A percentile compares a stretch with the other conserved stretches of the same genome.
phyloP scores from a whole-genome alignment of 1,139 yeast species.

The Blastobotrys buckinghamii region DNA sequence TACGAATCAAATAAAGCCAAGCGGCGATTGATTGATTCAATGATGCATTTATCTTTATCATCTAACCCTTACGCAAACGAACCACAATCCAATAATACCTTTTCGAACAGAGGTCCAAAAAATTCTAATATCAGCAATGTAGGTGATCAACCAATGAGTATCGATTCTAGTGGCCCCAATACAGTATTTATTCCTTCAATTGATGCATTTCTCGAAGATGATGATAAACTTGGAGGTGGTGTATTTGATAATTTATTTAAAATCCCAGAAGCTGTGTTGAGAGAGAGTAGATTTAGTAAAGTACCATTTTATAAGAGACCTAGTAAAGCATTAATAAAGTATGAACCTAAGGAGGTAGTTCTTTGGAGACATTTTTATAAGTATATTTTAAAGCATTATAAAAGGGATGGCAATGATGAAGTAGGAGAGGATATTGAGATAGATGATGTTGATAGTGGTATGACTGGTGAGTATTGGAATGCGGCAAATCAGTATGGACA shows the following conservation, averaged over 20 bases:
- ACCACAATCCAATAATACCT: too few species aligned
- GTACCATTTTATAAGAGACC: slow-evolving; percentile 19
- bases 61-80: neutral
- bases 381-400: neutral
- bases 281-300: slow-evolving; percentile 9
- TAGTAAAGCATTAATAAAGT: slow-evolving; percentile 20
- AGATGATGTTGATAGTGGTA: neutral
- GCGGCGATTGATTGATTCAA: slow-evolving; percentile 9
- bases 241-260: slow-evolving; percentile 12
- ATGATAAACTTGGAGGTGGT: slow-evolving; percentile 15
- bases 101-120: neutral
- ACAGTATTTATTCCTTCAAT: slow-evolving; percentile 25
- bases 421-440: neutral
- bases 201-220: slow-evolving; percentile 21
- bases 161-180: slow-evolving; percentile 20
- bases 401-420: neutral
- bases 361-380: slow-evolving; percentile 12
- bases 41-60: slow-evolving; percentile 7
- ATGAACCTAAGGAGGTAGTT: slow-evolving; percentile 14
- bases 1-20: slow-evolving; percentile 4
- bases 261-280: slow-evolving; percentile 12
- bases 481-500: too few species aligned
- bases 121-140: neutral
- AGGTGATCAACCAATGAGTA: slow-evolving; percentile 11
- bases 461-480: too few species aligned